A percentile compares a stretch with the other conserved stretches of the same genome.
phyloP scores from a whole-genome alignment of 805 yeast genomes.

The Candida michaelii region DNA sequence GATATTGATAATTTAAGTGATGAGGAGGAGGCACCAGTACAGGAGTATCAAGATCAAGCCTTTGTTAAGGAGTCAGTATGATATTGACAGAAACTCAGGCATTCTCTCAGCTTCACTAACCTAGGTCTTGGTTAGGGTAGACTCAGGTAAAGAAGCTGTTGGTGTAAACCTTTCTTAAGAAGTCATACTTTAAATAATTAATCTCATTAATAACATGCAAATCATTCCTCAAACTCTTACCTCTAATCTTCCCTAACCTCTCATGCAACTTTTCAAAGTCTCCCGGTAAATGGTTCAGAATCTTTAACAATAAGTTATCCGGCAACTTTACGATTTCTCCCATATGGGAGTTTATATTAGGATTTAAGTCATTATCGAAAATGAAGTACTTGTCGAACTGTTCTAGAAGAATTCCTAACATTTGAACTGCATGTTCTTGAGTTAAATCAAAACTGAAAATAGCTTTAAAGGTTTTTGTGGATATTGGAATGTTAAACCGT shows the following conservation, averaged over 20 bases:
- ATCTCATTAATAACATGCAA: conserved; percentile 21
- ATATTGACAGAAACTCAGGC: neutral
- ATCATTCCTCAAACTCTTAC: conserved; percentile 1
- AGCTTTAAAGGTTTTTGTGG: conserved; percentile 28
- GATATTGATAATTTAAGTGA: conserved; percentile 44
- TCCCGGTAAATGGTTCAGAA: conserved; percentile 4
- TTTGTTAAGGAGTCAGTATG: neutral
- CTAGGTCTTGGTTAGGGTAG: no score
- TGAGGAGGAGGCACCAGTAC: conserved; percentile 19
- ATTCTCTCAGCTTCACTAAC: no score
- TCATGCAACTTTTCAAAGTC: neutral
- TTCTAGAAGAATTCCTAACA: conserved; percentile 16
- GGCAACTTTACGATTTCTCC: conserved; percentile 21
- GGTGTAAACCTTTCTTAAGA: neutral
- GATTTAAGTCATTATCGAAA: conserved; percentile 14
- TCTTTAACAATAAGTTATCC: conserved; percentile 17
- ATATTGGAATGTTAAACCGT: conserved; percentile 27
- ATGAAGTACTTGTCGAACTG: conserved; percentile 14
- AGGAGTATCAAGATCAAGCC: neutral
- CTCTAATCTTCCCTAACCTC: neutral
- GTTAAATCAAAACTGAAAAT: conserved; percentile 17
- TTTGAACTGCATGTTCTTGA: conserved; percentile 12
- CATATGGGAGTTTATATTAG: neutral
- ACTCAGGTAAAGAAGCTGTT: neutral
- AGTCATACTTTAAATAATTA: conserved; percentile 21